Evolutionary conservation across 2,329 filamentous ascomycete genomes (phyloP).

Genomic region (Apiospora aurea): DNA sequence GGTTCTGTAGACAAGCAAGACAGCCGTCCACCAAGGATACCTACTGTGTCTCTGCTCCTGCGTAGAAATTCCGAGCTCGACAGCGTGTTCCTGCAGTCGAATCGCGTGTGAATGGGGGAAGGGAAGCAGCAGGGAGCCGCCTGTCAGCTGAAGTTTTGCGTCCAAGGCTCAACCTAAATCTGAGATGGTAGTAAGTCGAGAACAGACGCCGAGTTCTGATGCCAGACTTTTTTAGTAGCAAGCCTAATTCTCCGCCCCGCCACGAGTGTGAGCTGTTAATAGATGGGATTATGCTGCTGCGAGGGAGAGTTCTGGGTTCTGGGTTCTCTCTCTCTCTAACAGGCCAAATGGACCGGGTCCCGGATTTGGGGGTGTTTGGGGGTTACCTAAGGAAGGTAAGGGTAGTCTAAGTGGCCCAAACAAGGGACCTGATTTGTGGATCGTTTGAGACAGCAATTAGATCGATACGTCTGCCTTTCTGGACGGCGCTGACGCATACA

Average conservation of each 20-base stretch:
- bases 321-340: conserved; percentile 4
- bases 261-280: conserved; percentile 11
- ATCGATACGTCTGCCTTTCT: background rate
- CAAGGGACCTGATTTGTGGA: conserved; percentile 16
- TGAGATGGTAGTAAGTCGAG: conserved; percentile 21
- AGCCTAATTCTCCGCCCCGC: conserved; percentile 20
- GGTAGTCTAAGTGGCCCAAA: conserved; percentile 16
- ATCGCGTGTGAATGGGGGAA: background rate
- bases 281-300: conserved; percentile 19
- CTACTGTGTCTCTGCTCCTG: background rate
- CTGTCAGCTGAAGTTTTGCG: conserved; percentile 19
- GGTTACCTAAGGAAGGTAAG: conserved; percentile 1
- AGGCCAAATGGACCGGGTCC: conserved; percentile 5
- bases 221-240: conserved; percentile 13
- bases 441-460: conserved; percentile 21
- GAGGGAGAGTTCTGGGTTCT: background rate
- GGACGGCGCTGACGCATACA: background rate
- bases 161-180: conserved; percentile 19
- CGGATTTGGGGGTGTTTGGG: conserved; percentile 17
- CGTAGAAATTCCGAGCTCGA: conserved; percentile 9
- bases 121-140: conserved; percentile 10
- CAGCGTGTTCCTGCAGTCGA: background rate
- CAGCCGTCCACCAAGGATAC: conserved; percentile 8
- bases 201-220: conserved; percentile 18
- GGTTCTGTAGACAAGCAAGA: conserved; percentile 17